phyloP scores from a whole-genome alignment of 306 rosid genomes.

The Betula pendula region DNA sequence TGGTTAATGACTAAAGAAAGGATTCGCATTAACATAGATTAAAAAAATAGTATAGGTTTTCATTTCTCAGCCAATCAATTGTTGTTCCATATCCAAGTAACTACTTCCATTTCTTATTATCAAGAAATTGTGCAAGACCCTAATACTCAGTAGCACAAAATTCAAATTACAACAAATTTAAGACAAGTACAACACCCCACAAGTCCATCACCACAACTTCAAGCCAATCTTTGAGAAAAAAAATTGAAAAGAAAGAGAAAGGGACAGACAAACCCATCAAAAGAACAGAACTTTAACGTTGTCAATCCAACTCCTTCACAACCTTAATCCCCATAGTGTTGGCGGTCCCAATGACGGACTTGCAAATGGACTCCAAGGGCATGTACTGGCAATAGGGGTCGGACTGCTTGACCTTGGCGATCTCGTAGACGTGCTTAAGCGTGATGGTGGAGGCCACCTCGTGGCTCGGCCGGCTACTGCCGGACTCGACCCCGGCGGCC shows the following conservation, averaged over 20 bases:
- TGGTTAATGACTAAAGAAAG: not conserved
- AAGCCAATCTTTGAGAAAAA: not conserved
- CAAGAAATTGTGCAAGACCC: not conserved
- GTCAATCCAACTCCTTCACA: constrained; percentile 68
- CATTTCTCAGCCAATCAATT: not conserved
- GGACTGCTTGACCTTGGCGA: constrained; percentile 76
- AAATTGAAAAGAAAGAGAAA: not conserved
- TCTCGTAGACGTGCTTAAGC: constrained; percentile 73
- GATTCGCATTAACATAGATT: too few species aligned
- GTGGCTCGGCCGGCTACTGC: constrained; percentile 74
- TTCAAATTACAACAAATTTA: not conserved
- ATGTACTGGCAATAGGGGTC: constrained; percentile 72
- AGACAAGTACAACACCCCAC: not conserved
- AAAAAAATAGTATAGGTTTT: not conserved
- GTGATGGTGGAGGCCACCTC: constrained; percentile 61
- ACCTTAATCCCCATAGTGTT: constrained; percentile 77
- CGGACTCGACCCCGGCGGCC: constrained; percentile 72
- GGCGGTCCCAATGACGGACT: constrained; percentile 79
- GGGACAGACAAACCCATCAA: not conserved
- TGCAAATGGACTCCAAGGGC: constrained; percentile 73
- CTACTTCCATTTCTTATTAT: not conserved
- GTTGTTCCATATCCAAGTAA: not conserved
- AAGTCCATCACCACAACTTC: not conserved
- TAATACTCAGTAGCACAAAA: not conserved
- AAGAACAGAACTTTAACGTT: not conserved